These are phyloP conservation scores for Blastocystis hominis DNA, from an alignment of 352 stramenopile species.

Conservation along the genomic window DNA sequence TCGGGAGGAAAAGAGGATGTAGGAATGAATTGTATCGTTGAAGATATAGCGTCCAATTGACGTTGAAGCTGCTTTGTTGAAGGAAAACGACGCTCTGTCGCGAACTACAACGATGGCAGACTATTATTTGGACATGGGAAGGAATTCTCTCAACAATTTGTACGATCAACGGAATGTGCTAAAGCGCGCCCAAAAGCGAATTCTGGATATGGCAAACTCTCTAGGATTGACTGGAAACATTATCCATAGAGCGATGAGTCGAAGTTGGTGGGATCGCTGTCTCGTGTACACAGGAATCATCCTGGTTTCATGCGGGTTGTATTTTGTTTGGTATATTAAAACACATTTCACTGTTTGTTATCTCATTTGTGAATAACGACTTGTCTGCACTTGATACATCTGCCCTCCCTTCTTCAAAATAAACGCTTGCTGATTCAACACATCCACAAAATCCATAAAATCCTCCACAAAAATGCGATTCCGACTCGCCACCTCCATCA, in stretches of 20 bases:
- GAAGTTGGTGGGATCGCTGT: slow-evolving; percentile 47
- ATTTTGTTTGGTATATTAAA: slow-evolving; percentile 52
- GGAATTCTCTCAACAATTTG: neutral
- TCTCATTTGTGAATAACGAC: slow-evolving; percentile 43
- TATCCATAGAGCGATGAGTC: slow-evolving; percentile 39
- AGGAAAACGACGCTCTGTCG: slow-evolving; percentile 21
- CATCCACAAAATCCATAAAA: slow-evolving; percentile 73
- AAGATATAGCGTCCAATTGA: neutral
- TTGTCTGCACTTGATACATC: slow-evolving; percentile 68
- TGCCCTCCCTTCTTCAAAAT: slow-evolving; percentile 72
- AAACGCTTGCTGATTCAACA: slow-evolving; percentile 75
- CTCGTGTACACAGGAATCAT: slow-evolving; percentile 44
- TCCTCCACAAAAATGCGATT: slow-evolving; percentile 70
- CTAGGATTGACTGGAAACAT: slow-evolving; percentile 31
- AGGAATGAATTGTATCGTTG: too few relatives aligned
- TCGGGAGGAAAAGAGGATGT: neutral
- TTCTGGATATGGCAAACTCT: slow-evolving; percentile 51
- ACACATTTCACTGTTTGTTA: neutral
- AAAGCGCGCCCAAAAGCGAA: neutral
- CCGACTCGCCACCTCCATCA: slow-evolving; percentile 58
- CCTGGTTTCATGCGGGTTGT: neutral
- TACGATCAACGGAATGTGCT: slow-evolving; percentile 39
- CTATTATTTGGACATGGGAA: slow-evolving; percentile 56
- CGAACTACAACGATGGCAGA: slow-evolving; percentile 50
- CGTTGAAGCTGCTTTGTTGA: neutral